Base-by-base conservation (phyloP, 2,329 filamentous ascomycete genomes). In the Colletotrichum kahawae region DNA sequence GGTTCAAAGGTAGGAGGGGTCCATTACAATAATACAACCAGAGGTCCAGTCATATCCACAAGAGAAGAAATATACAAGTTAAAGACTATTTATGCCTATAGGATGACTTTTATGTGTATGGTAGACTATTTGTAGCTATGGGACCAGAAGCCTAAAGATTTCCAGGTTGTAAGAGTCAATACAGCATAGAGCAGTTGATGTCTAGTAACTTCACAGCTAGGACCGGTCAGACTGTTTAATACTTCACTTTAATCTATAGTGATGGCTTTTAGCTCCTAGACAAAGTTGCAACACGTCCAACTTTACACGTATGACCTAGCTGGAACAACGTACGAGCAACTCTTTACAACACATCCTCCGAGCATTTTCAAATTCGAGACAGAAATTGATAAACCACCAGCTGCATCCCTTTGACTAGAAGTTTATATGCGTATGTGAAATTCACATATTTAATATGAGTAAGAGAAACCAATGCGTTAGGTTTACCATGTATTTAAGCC, bases 351-450 rank as follows among this genome's bases (percentile, higher is more conserved):
- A 48, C 21, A 12, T 21, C n/a, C n/a, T 48, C n/a, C 2, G 3
- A 48, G 0, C 4, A 48, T 48, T 21, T 21, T 48, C 43, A 1
- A 21, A 48, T 4, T n/a, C 0, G 13, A 13, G 5, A 48, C 3
- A 21, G n/a, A 48, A 1, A 1, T 13, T 7, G 7, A 1, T 13
- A 0, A 0, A 1, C 13, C 0, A 21, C 21, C 0, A 21, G n/a
- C 10, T 13, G 0, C 9, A 1, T 13, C n/a, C 18, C 5, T 18
- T 48, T 43, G 1, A 9, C 4, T 43, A 10, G 38, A 48, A 48
- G 5, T 27, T 27, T 48, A 2, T 1, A 21, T 48, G 10, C 0
- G 0, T 12, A 5, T 48, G 0, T 0, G 13, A 5, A 48, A 21
- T 48, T 21, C 0, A n/a, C 10, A 21, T 1, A 48, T 13, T 10